Conservation (phyloP, 177 flowering plant genomes). For the Vitis hybrid region DNA sequence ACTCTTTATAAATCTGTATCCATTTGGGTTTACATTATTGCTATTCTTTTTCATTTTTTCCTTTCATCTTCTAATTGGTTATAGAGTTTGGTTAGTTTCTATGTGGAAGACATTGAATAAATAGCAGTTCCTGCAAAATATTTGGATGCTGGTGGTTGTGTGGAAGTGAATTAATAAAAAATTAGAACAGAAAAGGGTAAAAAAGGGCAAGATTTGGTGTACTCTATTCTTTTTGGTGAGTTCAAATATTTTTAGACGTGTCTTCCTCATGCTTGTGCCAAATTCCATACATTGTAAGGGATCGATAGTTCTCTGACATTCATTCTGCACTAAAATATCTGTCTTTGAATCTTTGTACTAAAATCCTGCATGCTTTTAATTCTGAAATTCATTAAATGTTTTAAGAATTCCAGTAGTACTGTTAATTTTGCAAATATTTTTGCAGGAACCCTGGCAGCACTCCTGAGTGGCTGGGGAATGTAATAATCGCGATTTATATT, state of each 20-base stretch:
- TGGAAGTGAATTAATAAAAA: no score
- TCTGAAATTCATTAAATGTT: neutral
- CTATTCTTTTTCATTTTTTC: neutral
- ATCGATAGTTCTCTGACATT: neutral
- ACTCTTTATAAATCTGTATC: neutral
- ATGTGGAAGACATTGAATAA: neutral
- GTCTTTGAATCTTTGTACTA: neutral
- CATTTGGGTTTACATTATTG: neutral
- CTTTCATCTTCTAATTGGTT: neutral
- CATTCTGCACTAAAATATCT: neutral
- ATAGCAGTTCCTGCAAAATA: neutral
- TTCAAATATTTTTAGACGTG: neutral
- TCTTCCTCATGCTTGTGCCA: neutral
- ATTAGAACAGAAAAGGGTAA: neutral
- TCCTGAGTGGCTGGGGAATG: conserved; percentile 84
- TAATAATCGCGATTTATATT: conserved; percentile 51
- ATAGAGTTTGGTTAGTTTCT: neutral
- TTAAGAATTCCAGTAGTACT: neutral
- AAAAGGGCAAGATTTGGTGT: neutral
- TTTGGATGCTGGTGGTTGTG: neutral
- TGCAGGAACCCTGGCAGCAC: conserved; percentile 74
- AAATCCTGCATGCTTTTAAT: neutral
- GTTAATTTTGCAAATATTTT: no score
- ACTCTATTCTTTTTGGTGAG: neutral
- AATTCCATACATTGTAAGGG: neutral